A percentile compares a stretch with the other conserved stretches of the same genome.
Evolutionary conservation across 352 stramenopile genomes (phyloP).

Genomic region (Globisporangium acanthophoron): DNA sequence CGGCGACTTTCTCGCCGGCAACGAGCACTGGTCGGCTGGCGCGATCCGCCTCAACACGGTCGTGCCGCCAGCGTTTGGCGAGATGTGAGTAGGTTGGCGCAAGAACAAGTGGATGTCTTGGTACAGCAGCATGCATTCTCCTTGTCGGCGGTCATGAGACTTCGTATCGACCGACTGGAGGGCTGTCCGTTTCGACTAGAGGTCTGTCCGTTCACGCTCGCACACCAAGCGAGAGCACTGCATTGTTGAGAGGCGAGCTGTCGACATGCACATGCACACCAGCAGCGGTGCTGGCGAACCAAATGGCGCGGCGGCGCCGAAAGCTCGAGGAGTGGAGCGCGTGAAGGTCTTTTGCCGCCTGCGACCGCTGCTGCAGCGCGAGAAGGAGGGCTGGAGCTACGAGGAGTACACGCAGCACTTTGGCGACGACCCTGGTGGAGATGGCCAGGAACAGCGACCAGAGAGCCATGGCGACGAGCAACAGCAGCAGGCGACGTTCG

Average conservation of each 20-base stretch:
- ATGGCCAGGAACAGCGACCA: constrained; percentile 8
- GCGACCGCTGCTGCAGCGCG: constrained; percentile 48
- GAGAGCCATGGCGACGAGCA: constrained; percentile 7
- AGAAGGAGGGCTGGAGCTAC: constrained; percentile 58
- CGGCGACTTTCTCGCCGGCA: constrained; percentile 54
- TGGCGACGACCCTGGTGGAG: constrained; percentile 11
- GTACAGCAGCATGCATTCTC: no score
- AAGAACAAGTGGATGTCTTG: no score
- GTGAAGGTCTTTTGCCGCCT: constrained; percentile 71
- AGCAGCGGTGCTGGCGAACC: neutral
- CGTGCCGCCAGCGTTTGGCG: neutral
- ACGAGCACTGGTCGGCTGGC: constrained; percentile 54
- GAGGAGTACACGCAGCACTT: constrained; percentile 44
- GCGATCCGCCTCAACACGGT: constrained; percentile 38
- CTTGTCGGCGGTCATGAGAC: no score
- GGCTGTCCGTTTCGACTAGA: no score
- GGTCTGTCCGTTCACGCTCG: no score
- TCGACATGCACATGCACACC: neutral
- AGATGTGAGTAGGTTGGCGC: neutral
- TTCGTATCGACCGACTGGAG: no score
- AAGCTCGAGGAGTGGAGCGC: constrained; percentile 21
- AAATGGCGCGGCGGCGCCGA: neutral
- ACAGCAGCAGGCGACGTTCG: constrained; percentile 33
- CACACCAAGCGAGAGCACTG: neutral
- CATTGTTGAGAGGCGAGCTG: no score